Evolutionary conservation across 176 grass and related monocot genomes (phyloP).

Genomic region (Zea mays): Zm-B73-REFERENCE-NAM-5.0 NC_050097.1:190507001-190507500

Average conservation of each 20-base stretch:
- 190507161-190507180: conserved; percentile 74
- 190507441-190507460: background rate
- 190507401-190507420: background rate
- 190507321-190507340: background rate
- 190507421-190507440: background rate
- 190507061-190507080: background rate
- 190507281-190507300: background rate
- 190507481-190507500: background rate
- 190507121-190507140: conserved; percentile 63
- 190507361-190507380: background rate
- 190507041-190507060: background rate
- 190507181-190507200: conserved; percentile 89
- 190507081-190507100: conserved; percentile 12
- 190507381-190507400: background rate
- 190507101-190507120: background rate
- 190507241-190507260: background rate
- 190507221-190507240: conserved; percentile 64
- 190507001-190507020: conserved; percentile 94
- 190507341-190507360: background rate
- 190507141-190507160: conserved; percentile 87
- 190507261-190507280: background rate
- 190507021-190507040: conserved; percentile 25
- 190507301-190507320: background rate
- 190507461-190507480: background rate
- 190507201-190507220: conserved; percentile 61